Conservation (phyloP, 2,329 filamentous ascomycete species). For the Alternaria postmessia region DNA sequence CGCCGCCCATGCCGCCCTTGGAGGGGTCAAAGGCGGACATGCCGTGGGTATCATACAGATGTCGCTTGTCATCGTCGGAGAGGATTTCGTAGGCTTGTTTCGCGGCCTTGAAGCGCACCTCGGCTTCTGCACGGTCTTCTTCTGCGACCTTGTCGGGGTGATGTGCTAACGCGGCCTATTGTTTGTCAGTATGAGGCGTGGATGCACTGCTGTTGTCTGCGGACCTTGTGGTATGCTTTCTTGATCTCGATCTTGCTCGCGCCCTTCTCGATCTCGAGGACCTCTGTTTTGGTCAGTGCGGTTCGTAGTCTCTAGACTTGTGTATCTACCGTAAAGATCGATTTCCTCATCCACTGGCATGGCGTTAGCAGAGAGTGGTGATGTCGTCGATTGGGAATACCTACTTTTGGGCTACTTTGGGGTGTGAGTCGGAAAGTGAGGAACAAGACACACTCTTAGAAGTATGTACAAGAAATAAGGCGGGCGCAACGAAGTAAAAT, state of each 20-base stretch:
- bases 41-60: conserved; percentile 90
- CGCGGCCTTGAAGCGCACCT: conserved; percentile 90
- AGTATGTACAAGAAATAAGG: conserved; percentile 17
- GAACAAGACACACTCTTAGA: not conserved
- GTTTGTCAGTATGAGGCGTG: conserved; percentile 3
- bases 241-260: conserved; percentile 85
- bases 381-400: not conserved
- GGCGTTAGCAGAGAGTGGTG: conserved; percentile 19
- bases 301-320: not conserved
- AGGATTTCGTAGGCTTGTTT: conserved; percentile 98
- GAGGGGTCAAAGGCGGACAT: conserved; percentile 93
- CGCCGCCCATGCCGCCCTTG: conserved; percentile 67
- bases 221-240: conserved; percentile 93
- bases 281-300: conserved; percentile 63
- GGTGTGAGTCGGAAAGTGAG: not conserved
- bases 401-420: conserved; percentile 5
- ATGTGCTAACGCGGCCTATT: conserved; percentile 80
- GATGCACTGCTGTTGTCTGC: conserved; percentile 25
- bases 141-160: conserved; percentile 97
- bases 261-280: conserved; percentile 76
- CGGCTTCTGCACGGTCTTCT: conserved; percentile 82
- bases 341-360: conserved; percentile 56
- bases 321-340: conserved; percentile 64
- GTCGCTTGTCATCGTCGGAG: conserved; percentile 90
- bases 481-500: not conserved